Percentiles rank a stretch among this genome's conserved stretches.
phyloP scores from a whole-genome alignment of 2,329 filamentous ascomycete genomes.

The Neofusicoccum umdonicola region DNA sequence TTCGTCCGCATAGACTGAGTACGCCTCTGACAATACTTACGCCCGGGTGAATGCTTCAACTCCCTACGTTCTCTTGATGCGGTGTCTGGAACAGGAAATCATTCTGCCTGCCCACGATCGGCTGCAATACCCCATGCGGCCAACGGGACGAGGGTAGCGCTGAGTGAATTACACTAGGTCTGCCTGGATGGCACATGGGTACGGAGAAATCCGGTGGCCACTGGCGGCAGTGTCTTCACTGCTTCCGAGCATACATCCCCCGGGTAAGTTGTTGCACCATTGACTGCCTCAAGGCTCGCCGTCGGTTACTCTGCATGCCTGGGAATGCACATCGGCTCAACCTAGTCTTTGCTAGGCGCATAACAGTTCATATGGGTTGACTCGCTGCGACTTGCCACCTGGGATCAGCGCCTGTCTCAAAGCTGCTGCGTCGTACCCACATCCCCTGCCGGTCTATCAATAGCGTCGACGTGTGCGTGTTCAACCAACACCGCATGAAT shows the following conservation, averaged over 20 bases:
- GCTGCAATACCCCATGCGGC: neutral
- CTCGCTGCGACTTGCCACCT: neutral
- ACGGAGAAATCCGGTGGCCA: no score
- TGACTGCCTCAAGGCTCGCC: neutral
- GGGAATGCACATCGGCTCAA: no score
- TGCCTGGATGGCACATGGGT: no score
- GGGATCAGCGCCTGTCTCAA: neutral
- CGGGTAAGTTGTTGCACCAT: neutral
- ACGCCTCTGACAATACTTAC: neutral
- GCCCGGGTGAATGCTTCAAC: neutral
- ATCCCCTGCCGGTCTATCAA: neutral
- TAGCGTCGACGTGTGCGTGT: neutral
- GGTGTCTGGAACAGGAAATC: neutral
- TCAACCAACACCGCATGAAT: neutral
- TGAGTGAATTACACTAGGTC: no score
- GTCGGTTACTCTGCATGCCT: neutral
- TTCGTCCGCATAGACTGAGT: neutral
- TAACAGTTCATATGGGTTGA: neutral
- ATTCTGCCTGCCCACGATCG: neutral
- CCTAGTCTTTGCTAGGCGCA: neutral
- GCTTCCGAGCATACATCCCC: neutral
- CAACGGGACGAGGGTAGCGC: no score
- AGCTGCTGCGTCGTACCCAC: no score
- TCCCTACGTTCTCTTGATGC: neutral
- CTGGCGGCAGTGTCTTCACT: neutral